Percentiles rank a stretch among this genome's conserved stretches.
These are phyloP conservation scores for Diaporthe longicolla DNA, from an alignment of 2,329 filamentous ascomycete genomes.

Conservation along the genomic window DNA sequence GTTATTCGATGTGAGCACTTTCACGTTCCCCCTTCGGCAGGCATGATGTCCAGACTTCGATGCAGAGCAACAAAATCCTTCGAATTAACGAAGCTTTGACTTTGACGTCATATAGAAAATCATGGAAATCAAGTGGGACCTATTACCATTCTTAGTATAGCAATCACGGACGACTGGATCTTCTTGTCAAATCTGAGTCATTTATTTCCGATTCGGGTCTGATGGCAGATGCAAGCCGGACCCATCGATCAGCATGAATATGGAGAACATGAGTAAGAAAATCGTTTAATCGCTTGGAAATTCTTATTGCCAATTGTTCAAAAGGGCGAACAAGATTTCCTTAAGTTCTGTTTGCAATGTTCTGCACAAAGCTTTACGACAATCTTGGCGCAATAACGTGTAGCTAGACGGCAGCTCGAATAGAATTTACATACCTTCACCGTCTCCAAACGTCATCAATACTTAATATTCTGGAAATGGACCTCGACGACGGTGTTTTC, in stretches of 20 bases:
- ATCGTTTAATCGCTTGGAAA: neutral
- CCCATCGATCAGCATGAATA: neutral
- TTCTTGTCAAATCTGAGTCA: slow-evolving; percentile 22
- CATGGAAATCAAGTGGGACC: slow-evolving; percentile 4
- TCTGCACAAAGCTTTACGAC: too few species aligned
- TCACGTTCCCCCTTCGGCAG: neutral
- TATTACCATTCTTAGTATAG: neutral
- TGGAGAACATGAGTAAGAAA: slow-evolving; percentile 19
- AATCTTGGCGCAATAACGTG: neutral
- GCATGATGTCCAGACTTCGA: neutral
- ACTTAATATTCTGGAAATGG: neutral
- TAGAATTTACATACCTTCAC: neutral
- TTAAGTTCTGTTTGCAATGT: too few species aligned
- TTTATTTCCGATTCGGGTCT: neutral
- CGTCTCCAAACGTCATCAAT: neutral
- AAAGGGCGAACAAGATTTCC: neutral
- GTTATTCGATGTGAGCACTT: neutral
- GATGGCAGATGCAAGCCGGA: neutral
- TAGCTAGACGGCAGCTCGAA: neutral
- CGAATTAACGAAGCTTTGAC: neutral
- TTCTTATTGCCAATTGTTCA: neutral
- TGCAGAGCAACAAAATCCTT: neutral
- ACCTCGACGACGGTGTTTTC: slow-evolving; percentile 2
- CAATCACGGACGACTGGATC: neutral
- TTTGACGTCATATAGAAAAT: slow-evolving; percentile 25